Conservation (phyloP, 768 basidiomycete genomes). For the Boletus speciosus region DNA sequence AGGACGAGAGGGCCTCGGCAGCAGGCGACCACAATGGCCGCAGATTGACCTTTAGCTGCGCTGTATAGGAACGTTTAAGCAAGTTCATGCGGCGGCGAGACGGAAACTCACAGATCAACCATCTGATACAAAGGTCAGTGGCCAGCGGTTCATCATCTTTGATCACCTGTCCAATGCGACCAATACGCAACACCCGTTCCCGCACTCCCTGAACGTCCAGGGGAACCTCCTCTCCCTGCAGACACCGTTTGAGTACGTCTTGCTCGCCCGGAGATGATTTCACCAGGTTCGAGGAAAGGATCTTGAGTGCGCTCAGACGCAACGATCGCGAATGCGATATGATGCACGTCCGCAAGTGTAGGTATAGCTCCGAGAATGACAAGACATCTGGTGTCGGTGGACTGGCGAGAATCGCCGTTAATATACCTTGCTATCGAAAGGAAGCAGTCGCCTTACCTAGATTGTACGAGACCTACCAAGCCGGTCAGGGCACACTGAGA, state of each 20-base stretch:
- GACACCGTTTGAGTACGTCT: constrained; percentile 60
- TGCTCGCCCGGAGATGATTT: constrained; percentile 39
- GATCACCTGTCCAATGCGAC: constrained; percentile 62
- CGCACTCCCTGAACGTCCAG: constrained; percentile 78
- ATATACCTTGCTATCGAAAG: background rate
- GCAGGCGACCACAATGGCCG: constrained; percentile 88
- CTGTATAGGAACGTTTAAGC: constrained; percentile 34
- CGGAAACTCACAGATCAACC: constrained; percentile 61
- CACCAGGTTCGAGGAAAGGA: constrained; percentile 56
- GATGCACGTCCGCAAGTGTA: constrained; percentile 49
- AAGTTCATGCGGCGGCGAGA: background rate
- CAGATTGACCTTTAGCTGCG: constrained; percentile 91
- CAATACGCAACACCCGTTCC: constrained; percentile 78
- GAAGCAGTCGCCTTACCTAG: constrained; percentile 37
- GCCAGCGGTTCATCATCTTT: constrained; percentile 47
- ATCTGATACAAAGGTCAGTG: constrained; percentile 63
- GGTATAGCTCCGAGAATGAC: constrained; percentile 50
- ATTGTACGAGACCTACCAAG: constrained; percentile 44
- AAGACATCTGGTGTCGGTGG: constrained; percentile 22
- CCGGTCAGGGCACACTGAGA: constrained; percentile 55
- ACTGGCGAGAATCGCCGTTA: constrained; percentile 10
- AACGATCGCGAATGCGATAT: constrained; percentile 70
- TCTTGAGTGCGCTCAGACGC: constrained; percentile 60
- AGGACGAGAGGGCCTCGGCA: constrained; percentile 54
- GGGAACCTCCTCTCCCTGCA: constrained; percentile 78